Conservation (phyloP, 2,329 filamentous ascomycete genomes). For the Xylaria polymorpha region DNA sequence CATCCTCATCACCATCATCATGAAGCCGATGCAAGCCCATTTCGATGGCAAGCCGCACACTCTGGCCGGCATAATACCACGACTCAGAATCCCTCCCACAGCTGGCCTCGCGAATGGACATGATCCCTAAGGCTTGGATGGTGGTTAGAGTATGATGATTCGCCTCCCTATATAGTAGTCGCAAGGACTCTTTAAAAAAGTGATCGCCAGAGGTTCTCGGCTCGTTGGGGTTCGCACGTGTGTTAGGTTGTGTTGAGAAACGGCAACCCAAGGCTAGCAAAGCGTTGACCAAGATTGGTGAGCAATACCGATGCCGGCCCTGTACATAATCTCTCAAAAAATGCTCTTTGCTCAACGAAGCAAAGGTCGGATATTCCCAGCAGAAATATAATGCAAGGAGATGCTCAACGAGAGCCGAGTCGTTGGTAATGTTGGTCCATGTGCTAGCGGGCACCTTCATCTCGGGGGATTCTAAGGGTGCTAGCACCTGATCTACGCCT, state of each 20-base stretch:
- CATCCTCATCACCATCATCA: constrained; percentile 63
- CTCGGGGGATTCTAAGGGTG: constrained; percentile 58
- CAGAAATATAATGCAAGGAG: constrained; percentile 76
- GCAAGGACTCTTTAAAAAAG: constrained; percentile 76
- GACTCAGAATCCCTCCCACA: constrained; percentile 78
- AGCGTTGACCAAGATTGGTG: constrained; percentile 73
- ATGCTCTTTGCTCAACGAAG: constrained; percentile 76
- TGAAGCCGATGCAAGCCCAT: constrained; percentile 72
- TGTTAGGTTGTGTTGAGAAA: constrained; percentile 73
- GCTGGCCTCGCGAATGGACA: constrained; percentile 80
- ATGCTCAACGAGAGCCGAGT: constrained; percentile 69
- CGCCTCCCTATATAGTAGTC: constrained; percentile 67
- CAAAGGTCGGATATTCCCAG: constrained; percentile 81
- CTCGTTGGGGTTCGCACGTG: constrained; percentile 70
- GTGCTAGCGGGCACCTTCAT: constrained; percentile 56
- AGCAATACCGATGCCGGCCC: constrained; percentile 73
- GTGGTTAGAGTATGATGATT: constrained; percentile 74
- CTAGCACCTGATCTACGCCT: constrained; percentile 61
- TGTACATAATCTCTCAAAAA: constrained; percentile 74
- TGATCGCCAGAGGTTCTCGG: constrained; percentile 76
- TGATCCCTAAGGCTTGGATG: constrained; percentile 79
- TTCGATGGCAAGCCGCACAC: constrained; percentile 77
- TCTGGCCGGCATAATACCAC: constrained; percentile 78
- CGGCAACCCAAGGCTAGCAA: constrained; percentile 74
- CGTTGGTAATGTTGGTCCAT: constrained; percentile 72